Base-by-base conservation (phyloP, 192 early-diverging fungal genomes). In the Umbelopsis sp. region DNA sequence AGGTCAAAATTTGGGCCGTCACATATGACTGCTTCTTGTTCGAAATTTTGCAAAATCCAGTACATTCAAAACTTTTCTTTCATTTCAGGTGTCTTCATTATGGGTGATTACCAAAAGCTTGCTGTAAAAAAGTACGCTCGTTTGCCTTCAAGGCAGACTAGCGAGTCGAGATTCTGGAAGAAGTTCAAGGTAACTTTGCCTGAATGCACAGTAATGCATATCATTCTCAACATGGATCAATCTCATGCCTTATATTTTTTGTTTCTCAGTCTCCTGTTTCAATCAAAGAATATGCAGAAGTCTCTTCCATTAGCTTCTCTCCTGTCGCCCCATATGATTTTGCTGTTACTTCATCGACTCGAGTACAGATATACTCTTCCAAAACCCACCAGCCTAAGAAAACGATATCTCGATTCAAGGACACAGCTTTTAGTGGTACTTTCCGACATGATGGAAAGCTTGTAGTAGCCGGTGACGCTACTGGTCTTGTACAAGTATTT, bases 361-460 rank as follows among this genome's bases (percentile, higher is more conserved):
- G 95, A 51, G 90, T 99, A 62, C 96, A 98, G 78, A 83, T 98
- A 36, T 99, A 99, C 83, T 91, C 88, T 62, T 81, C 91, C 68
- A 88, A 88, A 72, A 95, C 92, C 4, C 86, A 92, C 52, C 82
- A 91, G 75, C 88, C 95, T 66, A 96, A 93, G 78, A 94, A 94
- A 84, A 90, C 95, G 20, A 89, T 98, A 71, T 92, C 95, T 45
- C 90, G 97, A 72, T 99, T 99, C 84, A 91, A 89, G 74, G 94
- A 94, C 72, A 86, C 89, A 10, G 97, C 94, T 16, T 94, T 88
- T 76, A 88, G 90, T 71, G 94, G 88, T 53, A 87, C 84, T 45
- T 90, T 94, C 65, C 83, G 97, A 44, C 80, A 82, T 3, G 97
- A 98, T 79, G 95, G 95, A 29, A 94, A 95, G 80, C 82, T 99